phyloP scores from a whole-genome alignment of 2,329 filamentous ascomycete genomes.

The Talaromyces sp. region DNA sequence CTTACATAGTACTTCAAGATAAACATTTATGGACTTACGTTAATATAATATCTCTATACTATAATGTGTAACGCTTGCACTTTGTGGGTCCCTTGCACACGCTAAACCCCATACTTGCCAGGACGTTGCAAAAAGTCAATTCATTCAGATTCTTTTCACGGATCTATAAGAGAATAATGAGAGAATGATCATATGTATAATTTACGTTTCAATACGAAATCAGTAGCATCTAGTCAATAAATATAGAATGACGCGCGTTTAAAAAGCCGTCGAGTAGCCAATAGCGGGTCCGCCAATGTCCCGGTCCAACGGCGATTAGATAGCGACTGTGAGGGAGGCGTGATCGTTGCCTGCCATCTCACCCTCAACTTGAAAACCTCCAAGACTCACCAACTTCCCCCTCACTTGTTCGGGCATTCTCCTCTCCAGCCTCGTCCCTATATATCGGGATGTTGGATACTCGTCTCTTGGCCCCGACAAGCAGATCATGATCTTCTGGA shows the following conservation, averaged over 20 bases:
- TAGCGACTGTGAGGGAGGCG: not conserved
- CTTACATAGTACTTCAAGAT: not conserved
- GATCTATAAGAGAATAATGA: no score
- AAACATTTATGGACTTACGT: no score
- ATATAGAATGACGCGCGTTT: not conserved
- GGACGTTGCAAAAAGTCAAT: no score
- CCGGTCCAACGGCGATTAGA: not conserved
- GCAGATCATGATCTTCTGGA: slow-evolving; percentile 44
- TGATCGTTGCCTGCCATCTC: not conserved
- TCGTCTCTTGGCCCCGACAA: slow-evolving; percentile 29
- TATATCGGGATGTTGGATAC: slow-evolving; percentile 33
- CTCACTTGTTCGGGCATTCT: not conserved
- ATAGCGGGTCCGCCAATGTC: not conserved
- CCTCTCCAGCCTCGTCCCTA: not conserved
- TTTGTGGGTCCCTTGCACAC: no score
- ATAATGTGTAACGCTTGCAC: no score
- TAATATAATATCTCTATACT: no score
- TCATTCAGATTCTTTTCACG: no score
- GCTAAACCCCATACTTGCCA: no score
- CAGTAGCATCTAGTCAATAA: not conserved
- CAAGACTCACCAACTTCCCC: not conserved
- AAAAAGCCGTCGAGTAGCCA: not conserved
- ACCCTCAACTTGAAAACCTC: not conserved
- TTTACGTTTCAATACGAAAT: no score
- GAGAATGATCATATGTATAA: no score